These are phyloP conservation scores for Terana coerulea DNA, from an alignment of 768 basidiomycete genomes.

Conservation along the genomic window DNA sequence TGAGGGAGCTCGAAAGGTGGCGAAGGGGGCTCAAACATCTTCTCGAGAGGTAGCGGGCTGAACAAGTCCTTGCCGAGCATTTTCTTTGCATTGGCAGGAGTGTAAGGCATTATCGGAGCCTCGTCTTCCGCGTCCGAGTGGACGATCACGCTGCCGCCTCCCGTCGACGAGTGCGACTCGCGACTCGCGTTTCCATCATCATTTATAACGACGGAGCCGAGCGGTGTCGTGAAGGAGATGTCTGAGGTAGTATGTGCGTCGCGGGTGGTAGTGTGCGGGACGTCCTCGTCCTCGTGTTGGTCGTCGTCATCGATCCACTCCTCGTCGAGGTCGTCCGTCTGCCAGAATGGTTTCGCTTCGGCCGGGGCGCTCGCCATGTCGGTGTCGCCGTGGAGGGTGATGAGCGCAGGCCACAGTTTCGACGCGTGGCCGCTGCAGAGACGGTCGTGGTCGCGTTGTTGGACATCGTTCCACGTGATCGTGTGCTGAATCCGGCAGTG, in stretches of 20 bases:
- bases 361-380: not conserved
- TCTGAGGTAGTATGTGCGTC: conserved; percentile 22
- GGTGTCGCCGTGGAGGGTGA: not conserved
- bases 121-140: conserved; percentile 53
- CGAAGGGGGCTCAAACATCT: conserved; percentile 93
- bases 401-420: not conserved
- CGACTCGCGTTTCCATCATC: conserved; percentile 23
- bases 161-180: not conserved
- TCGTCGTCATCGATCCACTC: conserved; percentile 72
- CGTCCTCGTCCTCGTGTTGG: conserved; percentile 31
- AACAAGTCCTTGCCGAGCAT: conserved; percentile 78
- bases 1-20: too few species aligned
- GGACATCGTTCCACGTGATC: conserved; percentile 14
- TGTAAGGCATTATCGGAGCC: conserved; percentile 57
- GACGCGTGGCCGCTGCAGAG: not conserved
- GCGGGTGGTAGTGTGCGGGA: conserved; percentile 15
- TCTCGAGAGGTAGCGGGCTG: conserved; percentile 80
- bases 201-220: conserved; percentile 41
- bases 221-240: conserved; percentile 41
- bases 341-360: conserved; percentile 60
- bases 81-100: conserved; percentile 60
- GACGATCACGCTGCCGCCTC: conserved; percentile 70
- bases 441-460: conserved; percentile 15
- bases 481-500: conserved; percentile 1
- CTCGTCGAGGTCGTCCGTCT: conserved; percentile 85